These are phyloP conservation scores for Pyrenochaeta sp. DNA, from an alignment of 2,329 filamentous ascomycete genomes.

Conservation along the genomic window DNA sequence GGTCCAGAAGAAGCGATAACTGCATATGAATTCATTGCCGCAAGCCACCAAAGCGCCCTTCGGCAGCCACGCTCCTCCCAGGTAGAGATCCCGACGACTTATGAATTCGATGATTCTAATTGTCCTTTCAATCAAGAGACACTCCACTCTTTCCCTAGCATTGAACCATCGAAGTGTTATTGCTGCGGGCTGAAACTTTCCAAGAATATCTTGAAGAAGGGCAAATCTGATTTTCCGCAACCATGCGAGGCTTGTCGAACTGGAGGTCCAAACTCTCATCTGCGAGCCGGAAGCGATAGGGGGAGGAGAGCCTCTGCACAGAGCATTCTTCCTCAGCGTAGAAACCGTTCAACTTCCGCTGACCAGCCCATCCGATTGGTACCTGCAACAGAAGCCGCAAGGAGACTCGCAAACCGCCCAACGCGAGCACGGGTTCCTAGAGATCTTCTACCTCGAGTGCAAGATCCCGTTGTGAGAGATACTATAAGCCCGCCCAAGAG, in stretches of 20 bases:
- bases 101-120: constrained; percentile 5
- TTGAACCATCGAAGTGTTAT: constrained; percentile 21
- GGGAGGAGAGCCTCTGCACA: too few species aligned
- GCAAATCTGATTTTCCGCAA: too few species aligned
- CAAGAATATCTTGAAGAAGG: too few species aligned
- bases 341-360: too few species aligned
- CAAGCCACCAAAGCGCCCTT: too few species aligned
- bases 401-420: constrained; percentile 18
- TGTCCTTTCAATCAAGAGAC: constrained; percentile 26
- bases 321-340: too few species aligned
- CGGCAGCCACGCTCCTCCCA: constrained; percentile 1
- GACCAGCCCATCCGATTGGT: too few species aligned
- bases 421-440: constrained; percentile 14
- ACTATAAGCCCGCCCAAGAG: constrained; percentile 9
- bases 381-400: too few species aligned
- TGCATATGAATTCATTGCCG: too few species aligned
- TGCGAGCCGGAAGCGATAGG: too few species aligned
- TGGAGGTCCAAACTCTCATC: constrained; percentile 16
- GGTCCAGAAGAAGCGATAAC: too few species aligned
- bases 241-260: constrained; percentile 23
- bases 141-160: constrained; percentile 26
- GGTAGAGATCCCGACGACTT: constrained; percentile 12
- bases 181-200: constrained; percentile 23
- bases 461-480: neutral
- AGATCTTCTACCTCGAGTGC: neutral